A percentile compares a stretch with the other conserved stretches of the same genome.
Conservation (phyloP, 306 rosid species). For the Malus orientalis region DNA sequence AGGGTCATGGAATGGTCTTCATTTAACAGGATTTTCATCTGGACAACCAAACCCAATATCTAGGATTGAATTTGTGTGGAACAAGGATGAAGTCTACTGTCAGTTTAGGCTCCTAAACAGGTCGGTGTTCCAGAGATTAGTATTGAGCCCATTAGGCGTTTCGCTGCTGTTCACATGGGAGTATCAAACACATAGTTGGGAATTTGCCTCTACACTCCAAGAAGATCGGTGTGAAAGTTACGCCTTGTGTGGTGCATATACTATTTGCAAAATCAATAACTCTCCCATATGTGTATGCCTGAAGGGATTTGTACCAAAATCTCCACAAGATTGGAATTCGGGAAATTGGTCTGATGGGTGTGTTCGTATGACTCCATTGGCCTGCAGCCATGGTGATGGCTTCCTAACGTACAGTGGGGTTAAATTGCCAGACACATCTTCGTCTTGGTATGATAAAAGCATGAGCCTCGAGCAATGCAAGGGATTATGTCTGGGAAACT, state of each 20-base stretch:
- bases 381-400: constrained; percentile 21
- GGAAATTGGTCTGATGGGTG: constrained; percentile 37
- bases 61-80: constrained; percentile 15
- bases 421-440: constrained; percentile 21
- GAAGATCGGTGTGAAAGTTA: constrained; percentile 26
- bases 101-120: constrained; percentile 18
- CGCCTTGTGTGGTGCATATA: constrained; percentile 33
- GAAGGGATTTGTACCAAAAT: constrained; percentile 32
- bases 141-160: constrained; percentile 19
- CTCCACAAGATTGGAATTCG: constrained; percentile 12
- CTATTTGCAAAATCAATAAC: constrained; percentile 17
- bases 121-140: constrained; percentile 28
- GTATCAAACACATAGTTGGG: neutral
- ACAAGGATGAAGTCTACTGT: constrained; percentile 27
- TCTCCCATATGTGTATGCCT: constrained; percentile 39
- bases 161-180: constrained; percentile 4
- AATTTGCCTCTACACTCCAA: neutral
- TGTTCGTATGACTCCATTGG: constrained; percentile 16
- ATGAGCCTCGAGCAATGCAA: constrained; percentile 20
- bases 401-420: constrained; percentile 12
- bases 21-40: neutral
- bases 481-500: constrained; percentile 20
- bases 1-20: too few relatives aligned
- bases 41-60: constrained; percentile 11
- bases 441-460: constrained; percentile 11